Conservation (phyloP, 2,329 filamentous ascomycete genomes). For the Tolypocladium guangdongense region DNA sequence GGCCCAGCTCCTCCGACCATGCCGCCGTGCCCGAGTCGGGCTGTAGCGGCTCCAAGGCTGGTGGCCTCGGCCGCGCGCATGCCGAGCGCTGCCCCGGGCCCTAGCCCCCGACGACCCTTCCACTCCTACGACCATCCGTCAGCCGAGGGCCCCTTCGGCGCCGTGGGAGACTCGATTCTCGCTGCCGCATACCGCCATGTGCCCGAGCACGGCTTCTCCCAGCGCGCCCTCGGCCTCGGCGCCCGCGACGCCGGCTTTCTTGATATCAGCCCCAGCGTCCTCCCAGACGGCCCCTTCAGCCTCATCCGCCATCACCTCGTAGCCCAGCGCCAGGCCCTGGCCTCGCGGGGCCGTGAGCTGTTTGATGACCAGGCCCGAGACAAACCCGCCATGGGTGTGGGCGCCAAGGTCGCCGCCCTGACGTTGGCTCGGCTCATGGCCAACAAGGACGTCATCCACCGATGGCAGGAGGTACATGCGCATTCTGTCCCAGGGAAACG, state of each 20-base stretch:
- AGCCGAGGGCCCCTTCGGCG: slow-evolving; percentile 49
- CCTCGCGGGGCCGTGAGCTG: slow-evolving; percentile 24
- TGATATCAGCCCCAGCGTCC: slow-evolving; percentile 73
- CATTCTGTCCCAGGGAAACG: background rate
- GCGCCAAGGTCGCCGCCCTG: slow-evolving; percentile 57
- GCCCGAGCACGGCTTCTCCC: slow-evolving; percentile 72
- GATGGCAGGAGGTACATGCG: slow-evolving; percentile 70
- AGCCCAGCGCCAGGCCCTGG: slow-evolving; percentile 52
- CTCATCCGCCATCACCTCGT: slow-evolving; percentile 71
- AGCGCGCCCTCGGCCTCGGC: slow-evolving; percentile 60
- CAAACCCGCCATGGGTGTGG: slow-evolving; percentile 28
- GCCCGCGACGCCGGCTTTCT: slow-evolving; percentile 77
- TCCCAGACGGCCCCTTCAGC: slow-evolving; percentile 70
- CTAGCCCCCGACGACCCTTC: slow-evolving; percentile 31
- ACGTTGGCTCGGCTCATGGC: slow-evolving; percentile 67
- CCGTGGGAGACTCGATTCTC: slow-evolving; percentile 66
- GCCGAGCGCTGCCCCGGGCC: background rate
- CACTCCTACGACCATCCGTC: slow-evolving; percentile 63
- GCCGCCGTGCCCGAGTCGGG: background rate
- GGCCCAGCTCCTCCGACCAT: background rate
- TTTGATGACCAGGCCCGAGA: slow-evolving; percentile 19
- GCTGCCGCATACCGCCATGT: slow-evolving; percentile 70
- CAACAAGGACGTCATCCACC: slow-evolving; percentile 60
- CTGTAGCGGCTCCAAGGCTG: background rate
- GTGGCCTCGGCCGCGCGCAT: background rate